Conservation (phyloP, 768 basidiomycete genomes). For the Boletus subparvulus region DNA sequence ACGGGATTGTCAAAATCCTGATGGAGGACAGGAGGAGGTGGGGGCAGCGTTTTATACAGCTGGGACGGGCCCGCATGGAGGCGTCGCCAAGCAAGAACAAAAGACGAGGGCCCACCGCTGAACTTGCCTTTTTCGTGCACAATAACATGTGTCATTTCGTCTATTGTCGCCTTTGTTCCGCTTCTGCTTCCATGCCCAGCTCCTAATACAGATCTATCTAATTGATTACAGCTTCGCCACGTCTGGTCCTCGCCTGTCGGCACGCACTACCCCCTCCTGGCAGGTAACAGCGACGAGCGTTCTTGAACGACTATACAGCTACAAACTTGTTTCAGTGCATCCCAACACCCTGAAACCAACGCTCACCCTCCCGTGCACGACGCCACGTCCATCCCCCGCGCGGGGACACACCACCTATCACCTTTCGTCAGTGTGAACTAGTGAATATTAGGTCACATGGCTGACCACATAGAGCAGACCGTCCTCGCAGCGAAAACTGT, state of each 20-base stretch:
- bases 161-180: conserved; percentile 25
- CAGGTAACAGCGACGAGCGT: conserved; percentile 70
- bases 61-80: background rate
- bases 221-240: conserved; percentile 21
- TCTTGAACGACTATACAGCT: conserved; percentile 72
- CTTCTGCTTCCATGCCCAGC: conserved; percentile 11
- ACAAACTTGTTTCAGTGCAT: conserved; percentile 9
- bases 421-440: background rate
- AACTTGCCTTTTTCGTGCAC: conserved; percentile 30
- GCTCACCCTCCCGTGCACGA: conserved; percentile 69
- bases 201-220: conserved; percentile 11
- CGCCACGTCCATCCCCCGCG: conserved; percentile 62
- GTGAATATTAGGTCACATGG: background rate
- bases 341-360: conserved; percentile 1
- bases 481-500: conserved; percentile 74
- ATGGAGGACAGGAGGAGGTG: conserved; percentile 8
- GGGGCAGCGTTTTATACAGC: conserved; percentile 27
- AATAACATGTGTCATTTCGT: conserved; percentile 24
- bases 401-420: conserved; percentile 62
- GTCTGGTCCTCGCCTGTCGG: conserved; percentile 47
- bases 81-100: conserved; percentile 38
- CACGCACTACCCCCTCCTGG: conserved; percentile 78
- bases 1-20: conserved; percentile 40
- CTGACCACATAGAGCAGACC: conserved; percentile 79
- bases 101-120: conserved; percentile 14